These are phyloP conservation scores for Grammothele lineata DNA, from an alignment of 768 basidiomycete genomes.

Conservation along the genomic window DNA sequence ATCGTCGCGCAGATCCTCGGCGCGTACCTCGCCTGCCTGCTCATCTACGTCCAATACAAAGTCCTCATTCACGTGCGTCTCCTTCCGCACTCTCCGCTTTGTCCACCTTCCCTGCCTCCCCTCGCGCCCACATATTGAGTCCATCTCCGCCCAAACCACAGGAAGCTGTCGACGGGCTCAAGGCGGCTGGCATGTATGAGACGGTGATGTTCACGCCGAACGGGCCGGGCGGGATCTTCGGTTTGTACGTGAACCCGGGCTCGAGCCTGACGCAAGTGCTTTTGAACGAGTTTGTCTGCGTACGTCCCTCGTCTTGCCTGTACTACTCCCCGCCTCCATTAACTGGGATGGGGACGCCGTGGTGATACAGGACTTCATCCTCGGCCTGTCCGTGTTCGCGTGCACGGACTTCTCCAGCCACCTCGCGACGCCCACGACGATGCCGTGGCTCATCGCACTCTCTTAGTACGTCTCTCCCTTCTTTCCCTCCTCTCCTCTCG, in stretches of 20 bases:
- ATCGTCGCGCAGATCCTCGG: conserved; percentile 64
- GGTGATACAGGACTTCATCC: conserved; percentile 33
- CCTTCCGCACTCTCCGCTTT: not conserved
- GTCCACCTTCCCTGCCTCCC: conserved; percentile 23
- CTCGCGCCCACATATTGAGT: too few species aligned
- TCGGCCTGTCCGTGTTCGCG: conserved; percentile 50
- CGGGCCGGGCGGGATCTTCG: conserved; percentile 45
- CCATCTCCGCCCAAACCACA: too few species aligned
- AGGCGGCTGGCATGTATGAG: conserved; percentile 21
- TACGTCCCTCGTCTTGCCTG: conserved; percentile 28
- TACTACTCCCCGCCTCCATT: not conserved
- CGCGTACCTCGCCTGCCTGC: conserved; percentile 55
- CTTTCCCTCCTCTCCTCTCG: not conserved
- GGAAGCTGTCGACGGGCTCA: conserved; percentile 18
- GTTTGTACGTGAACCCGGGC: conserved; percentile 41
- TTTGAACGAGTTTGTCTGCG: conserved; percentile 54
- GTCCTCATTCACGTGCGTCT: conserved; percentile 39
- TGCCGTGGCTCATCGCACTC: conserved; percentile 50
- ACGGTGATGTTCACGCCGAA: conserved; percentile 25
- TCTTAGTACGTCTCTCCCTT: conserved; percentile 46
- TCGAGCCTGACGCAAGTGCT: conserved; percentile 42
- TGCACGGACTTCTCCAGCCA: conserved; percentile 55
- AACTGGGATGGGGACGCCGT: not conserved
- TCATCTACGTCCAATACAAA: conserved; percentile 62
- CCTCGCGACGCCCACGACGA: conserved; percentile 47